Evolutionary conservation across 1,284 basidiomycete genomes (phyloP).

Genomic region (Puccinia coronata): DNA sequence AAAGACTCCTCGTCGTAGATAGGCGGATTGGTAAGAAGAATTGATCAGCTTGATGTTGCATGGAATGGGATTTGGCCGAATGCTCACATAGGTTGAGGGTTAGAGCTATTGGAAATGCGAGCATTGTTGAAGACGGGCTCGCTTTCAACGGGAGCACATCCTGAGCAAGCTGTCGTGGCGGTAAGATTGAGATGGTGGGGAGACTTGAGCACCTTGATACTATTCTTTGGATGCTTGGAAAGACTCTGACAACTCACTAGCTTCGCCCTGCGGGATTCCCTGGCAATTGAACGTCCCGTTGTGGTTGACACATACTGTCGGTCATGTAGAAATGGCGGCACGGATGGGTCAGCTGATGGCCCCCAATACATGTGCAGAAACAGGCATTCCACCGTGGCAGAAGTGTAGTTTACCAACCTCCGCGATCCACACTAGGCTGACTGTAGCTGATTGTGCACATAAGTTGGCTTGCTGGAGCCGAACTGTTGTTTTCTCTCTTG

Average conservation of each 20-base stretch:
- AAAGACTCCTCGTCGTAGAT: not conserved
- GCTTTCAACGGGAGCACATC: not conserved
- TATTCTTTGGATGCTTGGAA: not conserved
- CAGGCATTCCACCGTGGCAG: not conserved
- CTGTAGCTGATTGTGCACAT: slow-evolving; percentile 10
- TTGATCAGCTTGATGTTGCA: not conserved
- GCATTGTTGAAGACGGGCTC: not conserved
- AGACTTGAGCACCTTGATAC: not conserved
- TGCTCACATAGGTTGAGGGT: not conserved
- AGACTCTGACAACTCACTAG: not conserved
- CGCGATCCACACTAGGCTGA: slow-evolving; percentile 12
- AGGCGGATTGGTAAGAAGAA: not conserved
- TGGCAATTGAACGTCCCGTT: slow-evolving; percentile 10
- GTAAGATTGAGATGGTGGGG: not conserved
- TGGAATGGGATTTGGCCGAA: not conserved
- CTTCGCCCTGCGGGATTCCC: slow-evolving; percentile 3
- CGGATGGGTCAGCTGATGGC: too few relatives aligned
- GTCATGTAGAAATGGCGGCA: not conserved
- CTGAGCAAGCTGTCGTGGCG: slow-evolving; percentile 1
- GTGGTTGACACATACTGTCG: slow-evolving; percentile 14
- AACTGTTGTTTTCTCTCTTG: not conserved
- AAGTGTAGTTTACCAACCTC: not conserved
- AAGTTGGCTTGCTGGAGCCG: not conserved
- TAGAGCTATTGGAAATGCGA: not conserved
- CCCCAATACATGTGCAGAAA: not conserved